Conservation (phyloP, 495 filamentous ascomycete species). For the Talaromyces ruber region DNA sequence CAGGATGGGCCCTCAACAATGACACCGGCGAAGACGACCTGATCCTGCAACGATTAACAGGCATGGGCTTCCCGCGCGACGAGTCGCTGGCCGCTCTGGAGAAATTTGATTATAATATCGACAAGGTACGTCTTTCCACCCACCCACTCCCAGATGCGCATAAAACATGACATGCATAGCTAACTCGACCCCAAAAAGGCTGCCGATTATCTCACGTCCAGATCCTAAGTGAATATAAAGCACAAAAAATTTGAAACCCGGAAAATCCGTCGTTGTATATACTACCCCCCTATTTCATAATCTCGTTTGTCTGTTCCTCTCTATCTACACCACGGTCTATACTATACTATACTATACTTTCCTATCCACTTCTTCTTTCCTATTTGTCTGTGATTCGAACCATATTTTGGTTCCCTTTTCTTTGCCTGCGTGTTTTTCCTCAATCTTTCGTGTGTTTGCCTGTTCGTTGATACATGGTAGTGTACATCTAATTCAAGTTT, state of each 20-base stretch:
- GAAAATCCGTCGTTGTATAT: not conserved
- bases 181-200: conserved; percentile 16
- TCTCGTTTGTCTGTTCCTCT: conserved; percentile 7
- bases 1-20: conserved; percentile 61
- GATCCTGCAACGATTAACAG: conserved; percentile 80
- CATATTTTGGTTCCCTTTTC: not conserved
- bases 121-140: conserved; percentile 60
- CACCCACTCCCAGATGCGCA: no score
- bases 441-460: not conserved
- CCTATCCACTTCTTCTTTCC: not conserved
- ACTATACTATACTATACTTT: not conserved
- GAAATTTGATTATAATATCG: conserved; percentile 91
- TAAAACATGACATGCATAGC: not conserved
- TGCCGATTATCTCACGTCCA: conserved; percentile 33
- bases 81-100: conserved; percentile 80
- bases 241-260: conserved; percentile 20
- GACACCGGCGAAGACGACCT: conserved; percentile 82
- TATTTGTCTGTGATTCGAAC: not conserved
- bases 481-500: conserved; percentile 13
- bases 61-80: conserved; percentile 79
- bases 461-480: conserved; percentile 10
- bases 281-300: conserved; percentile 9
- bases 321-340: not conserved
- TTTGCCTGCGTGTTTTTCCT: not conserved
- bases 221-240: conserved; percentile 14